phyloP scores from a whole-genome alignment of 163 green algal species.

The Botryococcus braunii region DNA sequence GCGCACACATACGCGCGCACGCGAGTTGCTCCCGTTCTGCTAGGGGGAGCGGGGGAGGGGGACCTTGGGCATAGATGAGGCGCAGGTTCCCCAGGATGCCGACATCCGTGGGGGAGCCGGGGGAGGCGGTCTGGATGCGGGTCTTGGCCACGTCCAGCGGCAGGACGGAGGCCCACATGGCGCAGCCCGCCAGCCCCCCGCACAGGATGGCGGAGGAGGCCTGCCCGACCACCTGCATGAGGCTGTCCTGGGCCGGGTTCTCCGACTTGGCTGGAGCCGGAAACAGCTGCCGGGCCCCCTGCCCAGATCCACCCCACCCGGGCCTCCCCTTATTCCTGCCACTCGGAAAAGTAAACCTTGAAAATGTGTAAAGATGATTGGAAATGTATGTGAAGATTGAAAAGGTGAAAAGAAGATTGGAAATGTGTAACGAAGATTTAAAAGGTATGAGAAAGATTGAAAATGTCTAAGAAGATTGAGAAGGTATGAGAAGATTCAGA shows the following conservation, averaged over 20 bases:
- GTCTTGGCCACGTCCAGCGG: conserved; percentile 86
- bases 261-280: not conserved
- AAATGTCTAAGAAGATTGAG: no score
- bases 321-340: no score
- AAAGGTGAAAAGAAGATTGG: no score
- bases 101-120: conserved; percentile 45
- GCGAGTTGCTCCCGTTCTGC: not conserved
- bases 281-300: conserved; percentile 11
- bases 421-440: no score
- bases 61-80: conserved; percentile 26
- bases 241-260: not conserved
- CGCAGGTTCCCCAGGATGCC: conserved; percentile 40
- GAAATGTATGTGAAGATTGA: no score
- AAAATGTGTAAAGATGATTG: no score
- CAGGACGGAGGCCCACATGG: conserved; percentile 73
- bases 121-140: conserved; percentile 66
- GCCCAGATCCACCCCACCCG: not conserved
- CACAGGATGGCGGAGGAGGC: conserved; percentile 48
- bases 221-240: conserved; percentile 14
- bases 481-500: no score
- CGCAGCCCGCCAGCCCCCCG: conserved; percentile 34
- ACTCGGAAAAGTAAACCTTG: no score
- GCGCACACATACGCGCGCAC: no score
- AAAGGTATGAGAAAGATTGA: no score
- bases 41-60: no score